A percentile compares a stretch with the other conserved stretches of the same genome.
Evolutionary conservation across 345 rosid genomes (phyloP).

Genomic region (Bruguiera gymnorhiza): DNA sequence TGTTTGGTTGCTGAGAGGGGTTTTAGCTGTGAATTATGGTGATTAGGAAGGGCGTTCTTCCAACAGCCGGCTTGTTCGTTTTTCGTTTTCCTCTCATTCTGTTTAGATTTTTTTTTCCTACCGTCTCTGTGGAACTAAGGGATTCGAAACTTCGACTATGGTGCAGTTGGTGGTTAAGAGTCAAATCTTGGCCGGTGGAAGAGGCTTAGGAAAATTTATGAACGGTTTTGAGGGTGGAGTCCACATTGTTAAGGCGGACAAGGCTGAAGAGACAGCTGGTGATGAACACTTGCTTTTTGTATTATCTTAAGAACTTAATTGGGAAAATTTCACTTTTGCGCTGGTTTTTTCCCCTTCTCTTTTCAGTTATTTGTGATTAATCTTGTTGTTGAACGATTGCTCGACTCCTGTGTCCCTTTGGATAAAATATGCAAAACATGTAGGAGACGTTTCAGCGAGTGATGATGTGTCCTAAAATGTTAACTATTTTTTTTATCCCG

Average conservation of each 20-base stretch:
- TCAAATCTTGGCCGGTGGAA: slow-evolving; percentile 97
- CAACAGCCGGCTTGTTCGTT: neutral
- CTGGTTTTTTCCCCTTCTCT: neutral
- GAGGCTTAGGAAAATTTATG: slow-evolving; percentile 91
- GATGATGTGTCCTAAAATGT: slow-evolving; percentile 2
- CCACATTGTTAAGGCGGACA: slow-evolving; percentile 77
- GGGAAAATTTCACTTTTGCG: neutral
- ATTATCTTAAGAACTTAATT: neutral
- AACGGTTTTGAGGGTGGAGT: slow-evolving; percentile 94
- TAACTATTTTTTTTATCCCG: neutral
- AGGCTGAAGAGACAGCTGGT: slow-evolving; percentile 84
- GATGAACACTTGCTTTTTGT: slow-evolving; percentile 1
- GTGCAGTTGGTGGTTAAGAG: slow-evolving; percentile 93
- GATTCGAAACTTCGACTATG: slow-evolving; percentile 11
- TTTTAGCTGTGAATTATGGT: neutral
- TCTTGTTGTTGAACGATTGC: neutral
- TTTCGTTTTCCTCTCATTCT: neutral
- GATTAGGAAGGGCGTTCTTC: neutral
- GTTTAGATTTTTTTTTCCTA: neutral
- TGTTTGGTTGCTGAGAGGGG: neutral
- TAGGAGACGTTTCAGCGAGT: neutral
- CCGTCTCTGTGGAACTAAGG: neutral
- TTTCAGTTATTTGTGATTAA: neutral
- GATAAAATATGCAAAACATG: neutral
- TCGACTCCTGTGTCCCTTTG: neutral